phyloP scores from a whole-genome alignment of 2,329 filamentous ascomycete genomes.

The Dactylellina cionopaga region DNA sequence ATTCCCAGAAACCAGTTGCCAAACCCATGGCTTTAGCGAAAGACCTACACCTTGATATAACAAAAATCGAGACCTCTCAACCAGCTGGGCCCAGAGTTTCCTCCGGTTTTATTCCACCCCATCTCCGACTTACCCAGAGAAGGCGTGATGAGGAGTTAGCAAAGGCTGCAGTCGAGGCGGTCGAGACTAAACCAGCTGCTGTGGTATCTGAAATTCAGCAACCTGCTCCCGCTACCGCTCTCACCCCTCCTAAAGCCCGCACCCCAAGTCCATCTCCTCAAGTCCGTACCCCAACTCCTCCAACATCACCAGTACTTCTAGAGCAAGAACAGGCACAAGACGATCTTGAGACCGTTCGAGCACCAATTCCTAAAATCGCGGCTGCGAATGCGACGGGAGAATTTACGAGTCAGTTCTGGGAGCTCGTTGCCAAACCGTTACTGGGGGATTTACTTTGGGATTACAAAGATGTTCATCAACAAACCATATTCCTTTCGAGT shows the following conservation, averaged over 20 bases:
- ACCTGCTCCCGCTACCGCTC: background rate
- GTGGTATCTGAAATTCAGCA: background rate
- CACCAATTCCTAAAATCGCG: background rate
- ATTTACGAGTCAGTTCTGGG: constrained; percentile 12
- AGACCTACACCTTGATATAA: constrained; percentile 2
- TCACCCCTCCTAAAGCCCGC: background rate
- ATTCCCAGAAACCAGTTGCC: constrained; percentile 7
- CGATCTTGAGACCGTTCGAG: background rate
- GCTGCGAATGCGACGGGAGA: background rate
- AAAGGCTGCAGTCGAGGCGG: background rate
- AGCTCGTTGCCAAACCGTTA: constrained; percentile 20
- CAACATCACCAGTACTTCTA: background rate
- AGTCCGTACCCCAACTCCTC: background rate
- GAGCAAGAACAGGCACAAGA: background rate
- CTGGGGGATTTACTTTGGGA: constrained; percentile 26
- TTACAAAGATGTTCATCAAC: constrained; percentile 24
- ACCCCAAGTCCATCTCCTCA: background rate
- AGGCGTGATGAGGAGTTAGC: background rate
- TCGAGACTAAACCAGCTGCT: background rate
- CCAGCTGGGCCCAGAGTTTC: constrained; percentile 7
- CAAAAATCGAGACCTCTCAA: background rate
- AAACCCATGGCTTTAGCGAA: constrained; percentile 43
- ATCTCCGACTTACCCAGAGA: constrained; percentile 24
- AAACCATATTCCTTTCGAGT: constrained; percentile 19
- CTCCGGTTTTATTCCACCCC: constrained; percentile 25